Base-by-base conservation (phyloP, 2,329 filamentous ascomycete species). In the Eutypa lata region DNA sequence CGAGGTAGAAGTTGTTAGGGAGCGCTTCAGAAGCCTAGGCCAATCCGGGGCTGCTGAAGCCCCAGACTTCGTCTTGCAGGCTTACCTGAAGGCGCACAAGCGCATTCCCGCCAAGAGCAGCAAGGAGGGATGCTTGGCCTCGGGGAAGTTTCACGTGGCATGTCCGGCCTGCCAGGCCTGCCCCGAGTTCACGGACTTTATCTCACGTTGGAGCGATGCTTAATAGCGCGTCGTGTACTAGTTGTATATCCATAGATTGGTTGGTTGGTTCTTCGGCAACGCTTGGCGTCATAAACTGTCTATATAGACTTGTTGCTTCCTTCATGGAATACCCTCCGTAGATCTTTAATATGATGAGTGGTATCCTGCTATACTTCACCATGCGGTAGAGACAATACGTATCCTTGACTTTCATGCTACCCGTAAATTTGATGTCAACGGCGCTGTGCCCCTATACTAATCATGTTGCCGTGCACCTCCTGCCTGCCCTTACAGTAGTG, bases 31-130 rank as follows among this genome's bases (percentile, higher is more conserved):
- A n/a, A 35, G 55, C 7, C 54, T 66, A 5, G 57, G 57, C 8
- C 49, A 62, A 22, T 54, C 50, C 19, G 60, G 53, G 2, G 40
- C 51, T 3, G 47, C 50, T 13, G 47, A 52, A 0, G 57, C 61
- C 3, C 52, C 57, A 1, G 64, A 66, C n/a, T 63, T 60, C n/a
- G 56, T 65, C 19, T 42, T 56, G 2, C 51, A 61, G 21, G 59
- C 61, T 7, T 60, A 62, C 44, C 55, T 51, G 26, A 61, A 60
- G 49, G 48, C 47, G 6, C 24, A 50, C 19, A 59, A 58, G 46
- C 58, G 52, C 19, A 50, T 53, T 19, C 16, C 57, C 7, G 37
- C 18, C 21, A 64, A 59, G 49, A 52, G 31, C 16, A 35, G 52
- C 47, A n/a, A n/a, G n/a, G 48, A 56, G 21, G 33, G 42, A 14